phyloP scores from a whole-genome alignment of 106 monocot species.

The Triglochin maritima region DNA sequence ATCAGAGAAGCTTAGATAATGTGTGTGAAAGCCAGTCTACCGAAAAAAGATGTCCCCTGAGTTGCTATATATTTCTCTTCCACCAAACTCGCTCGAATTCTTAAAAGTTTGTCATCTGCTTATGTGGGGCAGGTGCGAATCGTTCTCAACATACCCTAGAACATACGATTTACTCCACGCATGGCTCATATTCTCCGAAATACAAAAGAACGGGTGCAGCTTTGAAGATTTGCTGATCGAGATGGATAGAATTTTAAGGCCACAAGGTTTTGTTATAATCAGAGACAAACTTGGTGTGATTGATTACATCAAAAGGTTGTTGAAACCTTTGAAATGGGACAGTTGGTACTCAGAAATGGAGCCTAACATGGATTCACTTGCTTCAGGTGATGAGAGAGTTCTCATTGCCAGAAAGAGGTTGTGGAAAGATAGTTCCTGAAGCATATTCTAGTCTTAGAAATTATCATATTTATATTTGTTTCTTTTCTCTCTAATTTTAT shows the following conservation, averaged over 20 bases:
- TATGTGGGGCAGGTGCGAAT: constrained; percentile 54
- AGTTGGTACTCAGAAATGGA: constrained; percentile 49
- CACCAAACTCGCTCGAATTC: neutral
- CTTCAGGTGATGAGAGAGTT: constrained; percentile 51
- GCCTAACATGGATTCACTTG: constrained; percentile 46
- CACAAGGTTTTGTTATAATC: constrained; percentile 55
- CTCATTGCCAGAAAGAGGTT: constrained; percentile 63
- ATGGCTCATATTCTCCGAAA: constrained; percentile 56
- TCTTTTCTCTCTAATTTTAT: too few relatives aligned
- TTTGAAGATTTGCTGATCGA: constrained; percentile 79
- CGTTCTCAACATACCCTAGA: constrained; percentile 86
- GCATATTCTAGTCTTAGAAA: too few relatives aligned
- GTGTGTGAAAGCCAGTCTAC: too few relatives aligned
- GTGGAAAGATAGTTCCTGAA: constrained; percentile 20
- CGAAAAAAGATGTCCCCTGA: neutral
- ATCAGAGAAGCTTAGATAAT: too few relatives aligned
- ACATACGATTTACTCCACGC: constrained; percentile 91
- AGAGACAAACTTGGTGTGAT: constrained; percentile 37
- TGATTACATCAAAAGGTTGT: constrained; percentile 27
- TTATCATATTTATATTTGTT: too few relatives aligned
- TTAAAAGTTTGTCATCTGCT: neutral
- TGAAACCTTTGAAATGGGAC: constrained; percentile 67
- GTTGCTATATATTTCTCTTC: neutral
- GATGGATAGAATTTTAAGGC: constrained; percentile 79
- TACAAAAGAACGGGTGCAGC: constrained; percentile 51